phyloP scores from a whole-genome alignment of 371 early-diverging fungal species.

The Lichtheimia hyalospora region DNA sequence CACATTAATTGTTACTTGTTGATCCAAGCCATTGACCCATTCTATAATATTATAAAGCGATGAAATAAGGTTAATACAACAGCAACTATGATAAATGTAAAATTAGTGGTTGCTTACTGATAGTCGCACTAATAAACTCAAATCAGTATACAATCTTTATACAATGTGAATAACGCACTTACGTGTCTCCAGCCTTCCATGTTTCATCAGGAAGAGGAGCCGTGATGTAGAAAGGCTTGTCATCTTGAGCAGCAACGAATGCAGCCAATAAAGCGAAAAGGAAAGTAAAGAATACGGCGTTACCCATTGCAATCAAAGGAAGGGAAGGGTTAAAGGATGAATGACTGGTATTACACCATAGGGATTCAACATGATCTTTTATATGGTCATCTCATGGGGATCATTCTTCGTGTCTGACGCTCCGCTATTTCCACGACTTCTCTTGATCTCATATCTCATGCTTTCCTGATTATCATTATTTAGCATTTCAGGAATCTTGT shows the following conservation, averaged over 20 bases:
- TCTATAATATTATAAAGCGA: too few species aligned
- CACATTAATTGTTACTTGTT: slow-evolving; percentile 8
- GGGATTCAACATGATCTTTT: too few species aligned
- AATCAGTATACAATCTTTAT: neutral
- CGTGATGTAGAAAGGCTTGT: slow-evolving; percentile 14
- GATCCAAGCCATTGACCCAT: slow-evolving; percentile 13
- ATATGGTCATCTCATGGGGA: too few species aligned
- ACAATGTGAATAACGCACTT: neutral
- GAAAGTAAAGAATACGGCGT: slow-evolving; percentile 6
- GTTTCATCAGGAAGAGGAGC: slow-evolving; percentile 6
- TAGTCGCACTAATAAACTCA: neutral
- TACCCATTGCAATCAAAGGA: slow-evolving; percentile 1
- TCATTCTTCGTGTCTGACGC: too few species aligned
- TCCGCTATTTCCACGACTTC: too few species aligned
- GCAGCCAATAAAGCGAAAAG: slow-evolving; percentile 5
- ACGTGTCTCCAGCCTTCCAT: slow-evolving; percentile 10
- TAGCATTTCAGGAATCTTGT: too few species aligned
- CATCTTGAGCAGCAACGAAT: slow-evolving; percentile 6
- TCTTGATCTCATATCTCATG: too few species aligned
- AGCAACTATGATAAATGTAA: neutral
- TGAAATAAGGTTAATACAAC: neutral
- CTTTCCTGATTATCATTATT: too few species aligned
- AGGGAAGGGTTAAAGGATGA: neutral
- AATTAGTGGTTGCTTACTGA: neutral
- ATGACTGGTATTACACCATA: too few species aligned